A percentile compares a stretch with the other conserved stretches of the same genome.
Evolutionary conservation across 116 monocot species (phyloP).

Genomic region (Papilionanthe hybrid): DNA sequence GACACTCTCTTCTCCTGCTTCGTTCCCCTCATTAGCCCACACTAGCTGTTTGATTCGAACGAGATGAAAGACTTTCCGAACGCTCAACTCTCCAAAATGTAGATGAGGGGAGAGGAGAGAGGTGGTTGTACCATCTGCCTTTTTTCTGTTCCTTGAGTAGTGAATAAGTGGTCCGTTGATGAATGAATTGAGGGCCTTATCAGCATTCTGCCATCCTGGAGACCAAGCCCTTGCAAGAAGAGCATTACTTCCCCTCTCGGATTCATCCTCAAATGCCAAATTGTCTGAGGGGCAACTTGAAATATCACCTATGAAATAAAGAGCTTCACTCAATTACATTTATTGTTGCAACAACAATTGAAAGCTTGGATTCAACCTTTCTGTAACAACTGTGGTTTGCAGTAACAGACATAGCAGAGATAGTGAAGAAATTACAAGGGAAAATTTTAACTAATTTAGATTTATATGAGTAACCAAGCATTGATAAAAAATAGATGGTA

Average conservation of each 20-base stretch:
- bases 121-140: slow-evolving; percentile 86
- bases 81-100: slow-evolving; percentile 90
- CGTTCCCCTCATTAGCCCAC: slow-evolving; percentile 83
- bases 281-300: slow-evolving; percentile 68
- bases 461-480: too few species aligned
- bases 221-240: slow-evolving; percentile 92
- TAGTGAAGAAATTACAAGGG: too few species aligned
- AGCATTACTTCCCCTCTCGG: slow-evolving; percentile 89
- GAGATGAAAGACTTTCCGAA: slow-evolving; percentile 91
- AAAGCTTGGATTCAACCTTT: too few species aligned
- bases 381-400: too few species aligned
- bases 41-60: slow-evolving; percentile 87
- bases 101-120: slow-evolving; percentile 88
- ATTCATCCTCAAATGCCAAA: slow-evolving; percentile 79
- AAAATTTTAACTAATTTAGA: too few species aligned
- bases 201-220: slow-evolving; percentile 95
- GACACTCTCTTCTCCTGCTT: slow-evolving; percentile 76
- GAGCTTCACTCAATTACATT: too few species aligned
- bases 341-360: too few species aligned
- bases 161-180: slow-evolving; percentile 64
- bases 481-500: too few species aligned
- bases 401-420: too few species aligned
- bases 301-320: slow-evolving; percentile 40
- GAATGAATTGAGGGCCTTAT: slow-evolving; percentile 64
- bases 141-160: slow-evolving; percentile 72